phyloP scores from a whole-genome alignment of 1,284 basidiomycete genomes.

The Austroboletus novae-zelandiae region DNA sequence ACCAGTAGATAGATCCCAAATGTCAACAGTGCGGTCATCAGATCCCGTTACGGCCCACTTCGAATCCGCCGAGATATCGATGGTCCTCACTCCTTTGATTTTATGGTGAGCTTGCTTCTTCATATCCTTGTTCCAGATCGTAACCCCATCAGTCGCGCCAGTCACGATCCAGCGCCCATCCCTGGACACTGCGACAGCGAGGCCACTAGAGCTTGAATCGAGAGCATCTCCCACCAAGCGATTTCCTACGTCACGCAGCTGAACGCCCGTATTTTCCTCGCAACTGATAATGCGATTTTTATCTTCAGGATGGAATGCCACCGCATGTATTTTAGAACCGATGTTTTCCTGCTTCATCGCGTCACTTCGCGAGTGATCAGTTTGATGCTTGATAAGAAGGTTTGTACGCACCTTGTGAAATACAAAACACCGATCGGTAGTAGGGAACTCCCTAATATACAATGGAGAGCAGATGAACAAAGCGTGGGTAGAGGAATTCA shows the following conservation, averaged over 20 bases:
- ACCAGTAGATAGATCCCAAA: slow-evolving; percentile 8
- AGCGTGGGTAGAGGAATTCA: slow-evolving; percentile 2
- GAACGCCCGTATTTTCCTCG: slow-evolving; percentile 6
- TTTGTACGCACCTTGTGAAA: slow-evolving; percentile 1
- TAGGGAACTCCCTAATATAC: neutral
- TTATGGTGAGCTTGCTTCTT: neutral
- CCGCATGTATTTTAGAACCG: slow-evolving; percentile 13
- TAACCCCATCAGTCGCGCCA: slow-evolving; percentile 7
- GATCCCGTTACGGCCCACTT: slow-evolving; percentile 8
- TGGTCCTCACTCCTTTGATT: slow-evolving; percentile 11
- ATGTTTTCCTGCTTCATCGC: slow-evolving; percentile 1
- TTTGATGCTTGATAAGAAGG: neutral
- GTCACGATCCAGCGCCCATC: slow-evolving; percentile 13
- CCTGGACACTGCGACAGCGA: slow-evolving; percentile 10
- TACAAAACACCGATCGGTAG: neutral
- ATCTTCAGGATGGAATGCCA: slow-evolving; percentile 11
- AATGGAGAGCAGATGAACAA: neutral
- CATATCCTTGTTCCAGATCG: slow-evolving; percentile 11
- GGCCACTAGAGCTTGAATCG: slow-evolving; percentile 1
- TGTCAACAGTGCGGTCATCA: slow-evolving; percentile 5
- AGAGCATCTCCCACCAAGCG: slow-evolving; percentile 12
- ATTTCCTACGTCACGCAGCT: slow-evolving; percentile 7
- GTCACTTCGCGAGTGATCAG: neutral
- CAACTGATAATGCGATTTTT: slow-evolving; percentile 6
- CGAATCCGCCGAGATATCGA: slow-evolving; percentile 11